Conservation (phyloP, 305 asterid genomes). For the Withania somnifera region DNA sequence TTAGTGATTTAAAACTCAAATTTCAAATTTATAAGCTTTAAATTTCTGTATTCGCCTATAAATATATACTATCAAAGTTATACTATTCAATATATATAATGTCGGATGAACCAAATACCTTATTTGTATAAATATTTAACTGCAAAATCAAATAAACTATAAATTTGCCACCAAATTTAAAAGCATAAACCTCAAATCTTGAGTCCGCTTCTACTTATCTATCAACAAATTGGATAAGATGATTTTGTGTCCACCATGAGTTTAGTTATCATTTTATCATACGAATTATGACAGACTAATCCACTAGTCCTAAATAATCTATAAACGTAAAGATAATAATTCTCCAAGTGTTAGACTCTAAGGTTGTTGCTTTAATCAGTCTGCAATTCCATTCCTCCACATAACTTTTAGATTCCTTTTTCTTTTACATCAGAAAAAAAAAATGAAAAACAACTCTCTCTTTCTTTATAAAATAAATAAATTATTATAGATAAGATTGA, state of each 20-base stretch:
- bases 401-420: not conserved
- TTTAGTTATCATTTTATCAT: no score
- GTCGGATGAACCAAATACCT: not conserved
- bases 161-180: not conserved
- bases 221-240: not conserved
- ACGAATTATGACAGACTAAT: no score
- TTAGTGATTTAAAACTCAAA: not conserved
- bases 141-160: not conserved
- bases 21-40: not conserved
- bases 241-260: not conserved
- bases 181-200: not conserved
- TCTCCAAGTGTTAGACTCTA: not conserved
- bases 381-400: not conserved
- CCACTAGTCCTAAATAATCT: not conserved
- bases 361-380: not conserved
- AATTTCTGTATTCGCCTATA: rapidly evolving
- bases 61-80: not conserved
- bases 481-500: no score
- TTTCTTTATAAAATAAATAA: not conserved
- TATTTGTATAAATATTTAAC: not conserved
- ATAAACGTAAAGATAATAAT: not conserved
- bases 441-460: not conserved
- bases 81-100: not conserved
- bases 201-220: not conserved
- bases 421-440: not conserved